A percentile compares a stretch with the other conserved stretches of the same genome.
Conservation (phyloP, 2,329 filamentous ascomycete genomes). For the Zarea fungicola region DNA sequence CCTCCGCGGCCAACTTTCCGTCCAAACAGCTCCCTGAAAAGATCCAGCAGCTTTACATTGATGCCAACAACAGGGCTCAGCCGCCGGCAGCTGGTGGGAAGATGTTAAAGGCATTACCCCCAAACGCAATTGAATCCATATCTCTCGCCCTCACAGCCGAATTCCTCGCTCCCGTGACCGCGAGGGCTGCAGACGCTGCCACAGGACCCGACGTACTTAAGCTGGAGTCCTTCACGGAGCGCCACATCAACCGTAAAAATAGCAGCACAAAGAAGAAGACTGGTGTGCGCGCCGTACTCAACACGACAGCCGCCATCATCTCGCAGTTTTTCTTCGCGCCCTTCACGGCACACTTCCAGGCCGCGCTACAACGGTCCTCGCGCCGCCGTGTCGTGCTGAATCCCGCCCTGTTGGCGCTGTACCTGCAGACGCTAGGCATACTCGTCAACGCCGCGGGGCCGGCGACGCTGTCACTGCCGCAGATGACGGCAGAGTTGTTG, state of each 20-base stretch:
- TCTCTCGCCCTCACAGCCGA: constrained; percentile 61
- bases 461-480: constrained; percentile 66
- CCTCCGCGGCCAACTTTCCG: constrained; percentile 58
- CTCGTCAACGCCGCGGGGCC: constrained; percentile 80
- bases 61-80: constrained; percentile 23
- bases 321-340: constrained; percentile 80
- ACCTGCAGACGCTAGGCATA: constrained; percentile 80
- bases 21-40: constrained; percentile 72
- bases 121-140: constrained; percentile 62
- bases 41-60: constrained; percentile 66
- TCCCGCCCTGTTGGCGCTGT: constrained; percentile 70
- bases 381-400: constrained; percentile 61
- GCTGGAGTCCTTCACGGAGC: constrained; percentile 78
- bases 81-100: constrained; percentile 24
- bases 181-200: constrained; percentile 70
- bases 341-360: constrained; percentile 72
- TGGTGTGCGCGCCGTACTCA: constrained; percentile 57
- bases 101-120: constrained; percentile 45
- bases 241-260: constrained; percentile 30
- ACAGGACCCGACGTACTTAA: constrained; percentile 82
- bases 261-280: constrained; percentile 32
- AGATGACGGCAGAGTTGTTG: constrained; percentile 82
- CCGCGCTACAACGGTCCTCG: constrained; percentile 49
- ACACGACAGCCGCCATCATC: constrained; percentile 73
- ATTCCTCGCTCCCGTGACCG: constrained; percentile 78